A percentile compares a stretch with the other conserved stretches of the same genome.
Evolutionary conservation across 441 rosid genomes (phyloP).

Genomic region (Jatropha multifida): DNA sequence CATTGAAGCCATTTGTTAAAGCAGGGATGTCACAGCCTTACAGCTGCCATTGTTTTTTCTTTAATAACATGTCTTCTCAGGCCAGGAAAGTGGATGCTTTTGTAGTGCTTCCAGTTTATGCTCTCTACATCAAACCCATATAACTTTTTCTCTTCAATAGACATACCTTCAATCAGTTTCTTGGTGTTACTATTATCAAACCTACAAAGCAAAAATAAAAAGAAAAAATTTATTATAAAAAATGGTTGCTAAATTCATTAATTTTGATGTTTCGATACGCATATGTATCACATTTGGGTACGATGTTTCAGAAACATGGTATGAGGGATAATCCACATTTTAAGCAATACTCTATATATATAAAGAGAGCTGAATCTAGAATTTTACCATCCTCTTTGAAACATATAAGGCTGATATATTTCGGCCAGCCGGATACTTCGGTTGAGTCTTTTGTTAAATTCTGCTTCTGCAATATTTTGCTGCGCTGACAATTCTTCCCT

Average conservation of each 20-base stretch:
- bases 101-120: slow-evolving; percentile 38
- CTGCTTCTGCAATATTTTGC: too few species aligned
- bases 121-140: slow-evolving; percentile 24
- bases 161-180: slow-evolving; percentile 29
- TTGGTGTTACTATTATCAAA: slow-evolving; percentile 25
- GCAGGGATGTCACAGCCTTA: background rate
- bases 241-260: too few species aligned
- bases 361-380: background rate
- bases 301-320: too few species aligned
- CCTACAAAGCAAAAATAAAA: slow-evolving; percentile 21
- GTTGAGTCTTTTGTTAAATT: background rate
- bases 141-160: slow-evolving; percentile 29
- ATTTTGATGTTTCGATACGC: slow-evolving; percentile 14
- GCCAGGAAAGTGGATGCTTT: slow-evolving; percentile 35
- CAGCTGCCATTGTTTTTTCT: background rate
- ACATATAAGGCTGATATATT: background rate
- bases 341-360: slow-evolving; percentile 10
- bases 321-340: too few species aligned
- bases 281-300: too few species aligned
- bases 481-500: too few species aligned
- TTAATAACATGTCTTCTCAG: slow-evolving; percentile 18
- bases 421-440: background rate
- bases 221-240: background rate
- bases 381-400: background rate
- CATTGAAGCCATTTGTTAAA: too few species aligned